Evolutionary conservation across 2,329 filamentous ascomycete genomes (phyloP).

Genomic region (Alternaria sp.): DNA sequence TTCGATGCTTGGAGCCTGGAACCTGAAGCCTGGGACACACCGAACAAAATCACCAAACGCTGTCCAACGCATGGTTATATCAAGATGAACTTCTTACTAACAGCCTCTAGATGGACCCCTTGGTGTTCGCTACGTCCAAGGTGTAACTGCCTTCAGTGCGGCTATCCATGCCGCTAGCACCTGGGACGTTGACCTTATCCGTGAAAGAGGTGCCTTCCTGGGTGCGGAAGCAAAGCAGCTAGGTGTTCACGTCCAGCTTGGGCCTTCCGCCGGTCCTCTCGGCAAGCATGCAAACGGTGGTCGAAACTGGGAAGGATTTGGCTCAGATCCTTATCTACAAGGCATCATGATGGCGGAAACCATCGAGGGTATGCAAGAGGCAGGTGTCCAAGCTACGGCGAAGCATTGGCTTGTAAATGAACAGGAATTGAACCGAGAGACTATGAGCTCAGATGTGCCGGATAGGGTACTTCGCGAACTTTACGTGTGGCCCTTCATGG

Average conservation of each 20-base stretch:
- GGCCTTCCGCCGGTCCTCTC: constrained; percentile 53
- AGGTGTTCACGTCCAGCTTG: constrained; percentile 55
- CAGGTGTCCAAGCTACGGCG: constrained; percentile 53
- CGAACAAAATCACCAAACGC: neutral
- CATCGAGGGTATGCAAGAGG: constrained; percentile 56
- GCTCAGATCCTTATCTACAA: constrained; percentile 58
- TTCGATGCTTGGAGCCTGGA: neutral
- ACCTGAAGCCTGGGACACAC: neutral
- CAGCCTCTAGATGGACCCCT: constrained; percentile 47
- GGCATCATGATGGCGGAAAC: constrained; percentile 55
- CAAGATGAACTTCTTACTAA: constrained; percentile 9
- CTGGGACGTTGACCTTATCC: constrained; percentile 48
- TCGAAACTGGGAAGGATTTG: constrained; percentile 60
- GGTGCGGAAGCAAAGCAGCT: constrained; percentile 53
- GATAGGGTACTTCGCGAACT: constrained; percentile 79
- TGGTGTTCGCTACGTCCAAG: constrained; percentile 50
- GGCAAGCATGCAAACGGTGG: constrained; percentile 53
- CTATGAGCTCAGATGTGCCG: constrained; percentile 66
- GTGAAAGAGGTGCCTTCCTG: constrained; percentile 46
- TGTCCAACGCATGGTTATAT: neutral
- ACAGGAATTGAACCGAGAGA: constrained; percentile 64
- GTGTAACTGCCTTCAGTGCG: constrained; percentile 51
- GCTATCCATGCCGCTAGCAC: constrained; percentile 52
- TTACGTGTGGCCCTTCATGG: constrained; percentile 80
- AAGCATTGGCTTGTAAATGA: constrained; percentile 69